phyloP scores from a whole-genome alignment of 2,329 filamentous ascomycete genomes.

The Talaromyces sp. region DNA sequence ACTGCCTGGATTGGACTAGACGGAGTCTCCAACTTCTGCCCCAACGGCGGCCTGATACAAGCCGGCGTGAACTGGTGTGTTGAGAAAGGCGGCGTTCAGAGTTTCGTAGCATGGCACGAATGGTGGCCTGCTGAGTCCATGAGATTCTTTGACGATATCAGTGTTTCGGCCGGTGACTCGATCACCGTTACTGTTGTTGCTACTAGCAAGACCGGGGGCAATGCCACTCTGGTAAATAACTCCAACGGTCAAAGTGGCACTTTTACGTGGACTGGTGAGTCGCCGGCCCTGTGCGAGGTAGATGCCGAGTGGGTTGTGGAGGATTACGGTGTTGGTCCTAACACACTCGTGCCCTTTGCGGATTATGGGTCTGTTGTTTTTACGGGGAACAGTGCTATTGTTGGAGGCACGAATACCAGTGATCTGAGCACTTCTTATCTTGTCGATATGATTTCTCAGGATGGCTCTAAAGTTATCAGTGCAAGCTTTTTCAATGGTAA shows the following conservation, averaged over 20 bases:
- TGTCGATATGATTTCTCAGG: conserved; percentile 8
- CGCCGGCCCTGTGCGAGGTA: conserved; percentile 6
- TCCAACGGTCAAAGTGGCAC: not conserved
- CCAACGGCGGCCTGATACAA: conserved; percentile 7
- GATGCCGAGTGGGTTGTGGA: conserved; percentile 12
- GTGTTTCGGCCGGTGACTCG: conserved; percentile 6
- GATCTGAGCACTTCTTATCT: not conserved
- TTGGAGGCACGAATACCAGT: conserved; percentile 1
- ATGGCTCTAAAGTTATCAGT: conserved; percentile 7
- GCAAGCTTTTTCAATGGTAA: not conserved
- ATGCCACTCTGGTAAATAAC: not conserved
- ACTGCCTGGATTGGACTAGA: conserved; percentile 57
- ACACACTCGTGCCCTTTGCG: conserved; percentile 6
- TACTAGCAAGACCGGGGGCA: not conserved
- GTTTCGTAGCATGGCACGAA: conserved; percentile 10
- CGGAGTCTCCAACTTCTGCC: conserved; percentile 25
- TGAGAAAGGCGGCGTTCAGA: not conserved
- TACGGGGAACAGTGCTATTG: conserved; percentile 8
- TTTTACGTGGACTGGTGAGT: conserved; percentile 1
- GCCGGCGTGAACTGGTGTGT: conserved; percentile 12
- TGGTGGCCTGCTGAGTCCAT: conserved; percentile 8
- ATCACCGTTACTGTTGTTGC: conserved; percentile 8
- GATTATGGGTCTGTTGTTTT: conserved; percentile 11
- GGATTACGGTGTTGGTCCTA: conserved; percentile 7
- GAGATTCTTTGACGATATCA: conserved; percentile 4